These are phyloP conservation scores for Hypsizygus marmoreus DNA, from an alignment of 768 basidiomycete genomes.

Conservation along the genomic window DNA sequence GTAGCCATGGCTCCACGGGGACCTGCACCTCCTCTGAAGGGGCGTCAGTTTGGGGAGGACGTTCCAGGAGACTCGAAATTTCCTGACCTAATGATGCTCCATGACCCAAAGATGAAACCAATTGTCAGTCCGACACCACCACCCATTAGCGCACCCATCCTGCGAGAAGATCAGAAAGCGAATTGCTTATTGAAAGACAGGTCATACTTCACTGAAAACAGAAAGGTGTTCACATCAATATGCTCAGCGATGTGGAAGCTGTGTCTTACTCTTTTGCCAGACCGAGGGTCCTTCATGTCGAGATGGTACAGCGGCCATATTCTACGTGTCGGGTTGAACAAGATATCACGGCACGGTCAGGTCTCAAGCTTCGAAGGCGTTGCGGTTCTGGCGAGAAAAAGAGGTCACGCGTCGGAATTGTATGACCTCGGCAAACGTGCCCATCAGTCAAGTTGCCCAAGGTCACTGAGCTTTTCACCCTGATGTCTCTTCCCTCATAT, in stretches of 20 bases:
- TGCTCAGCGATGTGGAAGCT: no score
- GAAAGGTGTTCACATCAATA: no score
- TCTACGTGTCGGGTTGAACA: slow-evolving; percentile 6
- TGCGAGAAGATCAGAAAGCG: slow-evolving; percentile 31
- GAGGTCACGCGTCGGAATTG: slow-evolving; percentile 14
- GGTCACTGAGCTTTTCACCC: no score
- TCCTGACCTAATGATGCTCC: slow-evolving; percentile 83
- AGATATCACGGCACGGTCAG: background rate
- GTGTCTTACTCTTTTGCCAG: slow-evolving; percentile 80
- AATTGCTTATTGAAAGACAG: slow-evolving; percentile 8
- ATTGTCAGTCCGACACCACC: slow-evolving; percentile 94
- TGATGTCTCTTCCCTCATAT: slow-evolving; percentile 46
- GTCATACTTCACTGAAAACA: slow-evolving; percentile 56
- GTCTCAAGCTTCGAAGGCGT: no score
- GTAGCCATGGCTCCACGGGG: slow-evolving; percentile 89
- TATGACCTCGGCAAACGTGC: background rate
- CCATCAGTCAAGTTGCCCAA: no score
- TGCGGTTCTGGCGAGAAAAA: slow-evolving; percentile 10
- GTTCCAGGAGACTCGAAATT: background rate
- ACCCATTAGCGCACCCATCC: slow-evolving; percentile 93
- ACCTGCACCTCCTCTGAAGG: slow-evolving; percentile 79
- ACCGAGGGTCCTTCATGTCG: slow-evolving; percentile 58
- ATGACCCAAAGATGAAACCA: slow-evolving; percentile 95
- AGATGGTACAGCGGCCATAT: slow-evolving; percentile 27
- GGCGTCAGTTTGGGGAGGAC: background rate